phyloP scores from a whole-genome alignment of 257 asterid species.

The Przewalskia tangutica region DNA sequence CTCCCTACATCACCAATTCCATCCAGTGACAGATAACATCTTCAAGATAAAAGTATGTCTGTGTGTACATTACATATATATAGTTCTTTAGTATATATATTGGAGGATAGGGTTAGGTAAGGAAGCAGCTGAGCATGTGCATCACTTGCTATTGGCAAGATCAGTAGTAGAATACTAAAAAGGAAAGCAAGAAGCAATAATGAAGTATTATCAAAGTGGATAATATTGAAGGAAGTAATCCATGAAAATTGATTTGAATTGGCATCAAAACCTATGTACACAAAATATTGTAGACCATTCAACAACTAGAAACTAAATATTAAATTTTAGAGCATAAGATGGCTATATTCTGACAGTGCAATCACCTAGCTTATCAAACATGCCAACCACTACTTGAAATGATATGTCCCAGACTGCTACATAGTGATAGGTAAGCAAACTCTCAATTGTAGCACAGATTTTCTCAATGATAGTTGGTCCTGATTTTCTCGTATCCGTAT shows the following conservation, averaged over 20 bases:
- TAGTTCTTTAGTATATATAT: no score
- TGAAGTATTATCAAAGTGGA: not conserved
- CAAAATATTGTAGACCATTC: not conserved
- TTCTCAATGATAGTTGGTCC: no score
- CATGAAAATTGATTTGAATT: not conserved
- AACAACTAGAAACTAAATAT: not conserved
- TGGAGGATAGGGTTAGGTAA: no score
- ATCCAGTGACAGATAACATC: not conserved
- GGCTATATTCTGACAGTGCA: not conserved
- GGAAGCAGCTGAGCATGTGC: not conserved
- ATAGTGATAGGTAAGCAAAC: slow-evolving; percentile 69
- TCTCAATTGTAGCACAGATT: slow-evolving; percentile 61
- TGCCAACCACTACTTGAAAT: slow-evolving; percentile 64
- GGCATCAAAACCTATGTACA: not conserved
- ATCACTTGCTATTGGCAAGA: not conserved
- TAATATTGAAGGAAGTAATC: not conserved
- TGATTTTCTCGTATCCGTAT: no score
- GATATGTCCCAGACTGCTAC: slow-evolving; percentile 80
- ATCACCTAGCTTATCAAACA: slow-evolving; percentile 84
- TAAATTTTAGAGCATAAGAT: slow-evolving; percentile 1
- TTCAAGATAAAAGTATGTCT: no score
- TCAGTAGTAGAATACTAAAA: not conserved
- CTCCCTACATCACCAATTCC: not conserved
- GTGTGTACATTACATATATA: no score
- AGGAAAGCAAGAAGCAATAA: not conserved